Percentiles rank a stretch among this genome's conserved stretches.
Conservation (phyloP, 179 eudicot species). For the Dionaea muscipula region DNA sequence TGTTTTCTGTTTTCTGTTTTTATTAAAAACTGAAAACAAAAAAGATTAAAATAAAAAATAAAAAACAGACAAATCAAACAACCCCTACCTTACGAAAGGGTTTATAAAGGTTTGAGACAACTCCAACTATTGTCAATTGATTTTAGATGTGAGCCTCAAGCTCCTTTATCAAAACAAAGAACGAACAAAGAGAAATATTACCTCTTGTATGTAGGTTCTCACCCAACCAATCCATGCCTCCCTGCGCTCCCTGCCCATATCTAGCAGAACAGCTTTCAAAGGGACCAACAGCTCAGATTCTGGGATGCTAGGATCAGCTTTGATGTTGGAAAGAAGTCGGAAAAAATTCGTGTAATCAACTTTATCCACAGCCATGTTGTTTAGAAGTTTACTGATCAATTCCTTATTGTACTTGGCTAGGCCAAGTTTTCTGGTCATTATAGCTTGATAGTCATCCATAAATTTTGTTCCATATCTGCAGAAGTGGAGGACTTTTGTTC, state of each 20-base stretch:
- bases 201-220: conserved; percentile 74
- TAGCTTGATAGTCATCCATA: conserved; percentile 93
- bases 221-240: conserved; percentile 99
- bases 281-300: conserved; percentile 59
- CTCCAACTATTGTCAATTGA: no score
- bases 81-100: no score
- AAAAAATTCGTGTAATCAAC: conserved; percentile 98
- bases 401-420: conserved; percentile 83
- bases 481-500: not conserved
- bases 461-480: conserved; percentile 93
- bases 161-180: not conserved
- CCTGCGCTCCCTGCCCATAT: conserved; percentile 91
- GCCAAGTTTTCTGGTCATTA: conserved; percentile 92
- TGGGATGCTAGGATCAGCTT: conserved; percentile 66
- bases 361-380: conserved; percentile 98
- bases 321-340: conserved; percentile 73
- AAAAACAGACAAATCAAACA: no score
- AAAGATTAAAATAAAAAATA: no score
- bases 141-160: no score
- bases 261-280: conserved; percentile 77
- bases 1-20: no score
- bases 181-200: conserved; percentile 14
- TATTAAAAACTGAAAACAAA: no score
- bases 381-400: conserved; percentile 77
- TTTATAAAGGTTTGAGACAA: no score